Conservation (phyloP, 768 basidiomycete species). For the Tricholoma saponaceum region DNA sequence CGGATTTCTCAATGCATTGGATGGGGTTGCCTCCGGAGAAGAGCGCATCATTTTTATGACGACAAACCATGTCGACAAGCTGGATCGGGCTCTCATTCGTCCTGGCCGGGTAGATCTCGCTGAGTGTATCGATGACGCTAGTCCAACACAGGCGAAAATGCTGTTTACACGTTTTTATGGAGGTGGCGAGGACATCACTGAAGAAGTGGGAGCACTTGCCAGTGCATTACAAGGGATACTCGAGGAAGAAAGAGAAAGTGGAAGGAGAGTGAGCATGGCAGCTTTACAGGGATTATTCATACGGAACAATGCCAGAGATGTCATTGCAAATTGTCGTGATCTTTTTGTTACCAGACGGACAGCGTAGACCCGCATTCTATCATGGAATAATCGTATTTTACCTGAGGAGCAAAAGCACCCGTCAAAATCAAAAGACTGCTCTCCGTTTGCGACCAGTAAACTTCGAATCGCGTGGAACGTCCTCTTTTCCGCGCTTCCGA, state of each 20-base stretch:
- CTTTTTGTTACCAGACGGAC: constrained; percentile 32
- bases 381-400: neutral
- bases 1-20: constrained; percentile 93
- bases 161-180: constrained; percentile 87
- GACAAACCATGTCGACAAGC: constrained; percentile 87
- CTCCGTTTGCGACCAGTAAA: constrained; percentile 91
- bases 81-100: constrained; percentile 93
- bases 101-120: constrained; percentile 92
- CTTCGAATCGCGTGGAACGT: constrained; percentile 81
- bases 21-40: constrained; percentile 96
- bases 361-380: constrained; percentile 1
- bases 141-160: constrained; percentile 67
- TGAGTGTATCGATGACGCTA: constrained; percentile 83
- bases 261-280: constrained; percentile 86
- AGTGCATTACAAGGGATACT: constrained; percentile 51
- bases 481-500: constrained; percentile 79
- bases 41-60: constrained; percentile 99
- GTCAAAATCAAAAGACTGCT: constrained; percentile 74
- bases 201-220: constrained; percentile 42
- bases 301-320: constrained; percentile 55
- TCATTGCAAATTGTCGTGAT: constrained; percentile 46
- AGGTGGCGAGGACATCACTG: constrained; percentile 33
- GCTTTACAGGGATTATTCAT: constrained; percentile 95
- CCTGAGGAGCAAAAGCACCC: neutral
- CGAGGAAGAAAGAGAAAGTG: constrained; percentile 43